phyloP scores from a whole-genome alignment of 2,329 filamentous ascomycete genomes.

The Fusarium metavorans region DNA sequence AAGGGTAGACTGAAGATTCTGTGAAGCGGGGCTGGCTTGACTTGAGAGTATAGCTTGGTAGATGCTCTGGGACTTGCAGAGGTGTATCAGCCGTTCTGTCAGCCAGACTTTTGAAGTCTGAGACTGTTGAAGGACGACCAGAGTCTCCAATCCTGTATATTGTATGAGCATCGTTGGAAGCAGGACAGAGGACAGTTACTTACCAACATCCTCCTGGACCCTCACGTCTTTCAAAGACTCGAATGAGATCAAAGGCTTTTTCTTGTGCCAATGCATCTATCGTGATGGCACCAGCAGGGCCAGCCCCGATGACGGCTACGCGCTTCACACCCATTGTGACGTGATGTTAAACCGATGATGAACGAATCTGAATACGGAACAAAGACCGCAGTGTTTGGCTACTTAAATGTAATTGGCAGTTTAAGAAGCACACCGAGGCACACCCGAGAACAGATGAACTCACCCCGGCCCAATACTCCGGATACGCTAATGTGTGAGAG shows the following conservation, averaged over 20 bases:
- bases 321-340: slow-evolving; percentile 35
- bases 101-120: slow-evolving; percentile 60
- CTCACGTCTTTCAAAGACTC: slow-evolving; percentile 71
- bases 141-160: slow-evolving; percentile 55
- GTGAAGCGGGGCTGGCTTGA: slow-evolving; percentile 60
- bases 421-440: neutral
- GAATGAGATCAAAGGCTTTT: slow-evolving; percentile 66
- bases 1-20: slow-evolving; percentile 71
- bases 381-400: neutral
- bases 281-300: slow-evolving; percentile 69
- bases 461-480: neutral
- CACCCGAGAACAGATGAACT: neutral
- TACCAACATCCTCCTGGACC: slow-evolving; percentile 71
- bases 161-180: neutral
- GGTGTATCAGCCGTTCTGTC: slow-evolving; percentile 62
- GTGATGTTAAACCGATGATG: neutral
- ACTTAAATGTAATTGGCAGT: neutral
- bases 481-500: neutral
- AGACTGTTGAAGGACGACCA: slow-evolving; percentile 53
- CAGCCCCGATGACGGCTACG: slow-evolving; percentile 71
- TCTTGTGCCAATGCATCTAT: slow-evolving; percentile 71
- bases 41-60: slow-evolving; percentile 61
- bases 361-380: neutral
- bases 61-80: slow-evolving; percentile 56
- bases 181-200: neutral